Base-by-base conservation (phyloP, 805 yeast species). In the Priceomyces fermenticarens region DNA sequence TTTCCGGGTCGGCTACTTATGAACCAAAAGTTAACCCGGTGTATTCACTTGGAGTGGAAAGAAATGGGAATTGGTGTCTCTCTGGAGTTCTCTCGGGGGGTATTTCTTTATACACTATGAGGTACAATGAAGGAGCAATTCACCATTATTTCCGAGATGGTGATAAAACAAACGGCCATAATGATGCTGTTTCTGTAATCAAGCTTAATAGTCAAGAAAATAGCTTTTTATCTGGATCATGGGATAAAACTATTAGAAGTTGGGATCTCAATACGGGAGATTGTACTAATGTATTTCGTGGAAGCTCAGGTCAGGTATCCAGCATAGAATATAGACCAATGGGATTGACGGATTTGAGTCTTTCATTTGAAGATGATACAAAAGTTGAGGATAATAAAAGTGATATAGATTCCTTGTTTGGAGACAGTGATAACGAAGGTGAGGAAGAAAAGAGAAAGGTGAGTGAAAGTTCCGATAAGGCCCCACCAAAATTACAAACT, bases 211-310 rank as follows among this genome's bases (percentile, higher is more conserved):
- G 72, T 27, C 64, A 63, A 6, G 91, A 91, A 52, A 75, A 75
- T 34, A 63, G 67, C 34, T 82, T 89, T 36, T 51, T 91, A 13
- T 82, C 93, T 38, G 97, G 96, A 0, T 76, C 88, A 12, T 93
- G 98, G 99, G 99, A 93, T 65, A 84, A 79, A 60, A 69, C 76
- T 14, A 74, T 91, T 1, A 60, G 80, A 5, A 78, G 83, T 47
- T 91, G 97, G 96, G 99, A 93, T 62, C 68, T 93, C 44, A 75
- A 87, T 49, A 76, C 84, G 0, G 97, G 97, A 1, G 60, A 67
- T 12, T 58, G 70, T 8, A 54, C 70, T 2, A 72, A 72, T 10
- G 59, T 72, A 20, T 88, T 72, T 54, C 52, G 60, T 2, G 82
- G 80, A 1, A 71, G 81, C 26, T 70, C 85, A 0, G 93, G 97